Conservation (phyloP, 768 basidiomycete species). For the Xerocomus spinulosus region DNA sequence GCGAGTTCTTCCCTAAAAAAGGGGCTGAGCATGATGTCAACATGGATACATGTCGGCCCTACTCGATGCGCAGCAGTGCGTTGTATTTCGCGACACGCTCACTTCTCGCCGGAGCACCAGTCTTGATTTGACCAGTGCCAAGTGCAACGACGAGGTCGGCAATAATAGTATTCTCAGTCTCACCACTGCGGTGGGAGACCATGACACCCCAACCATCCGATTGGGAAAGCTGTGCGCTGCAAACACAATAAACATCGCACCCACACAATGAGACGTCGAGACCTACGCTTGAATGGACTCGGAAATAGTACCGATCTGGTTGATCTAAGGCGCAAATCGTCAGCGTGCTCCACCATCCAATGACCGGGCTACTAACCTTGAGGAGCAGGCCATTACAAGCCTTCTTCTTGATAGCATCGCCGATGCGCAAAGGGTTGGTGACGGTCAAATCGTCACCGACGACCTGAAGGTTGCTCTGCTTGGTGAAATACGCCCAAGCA, state of each 20-base stretch:
- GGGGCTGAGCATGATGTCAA: background rate
- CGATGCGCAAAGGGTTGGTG: constrained; percentile 95
- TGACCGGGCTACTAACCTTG: constrained; percentile 49
- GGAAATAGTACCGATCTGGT: constrained; percentile 98
- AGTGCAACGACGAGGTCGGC: constrained; percentile 94
- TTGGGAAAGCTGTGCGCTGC: constrained; percentile 89
- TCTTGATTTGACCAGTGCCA: constrained; percentile 94
- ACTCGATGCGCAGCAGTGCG: constrained; percentile 85
- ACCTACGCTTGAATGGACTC: constrained; percentile 98
- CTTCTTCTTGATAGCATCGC: constrained; percentile 99
- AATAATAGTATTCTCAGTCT: constrained; percentile 97
- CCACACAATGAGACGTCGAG: background rate
- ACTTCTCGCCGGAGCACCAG: constrained; percentile 91
- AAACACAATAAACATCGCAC: constrained; percentile 3
- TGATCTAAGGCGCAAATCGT: constrained; percentile 49
- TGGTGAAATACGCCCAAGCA: constrained; percentile 92
- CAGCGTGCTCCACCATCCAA: background rate
- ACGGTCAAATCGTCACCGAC: constrained; percentile 97
- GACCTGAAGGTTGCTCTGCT: constrained; percentile 75
- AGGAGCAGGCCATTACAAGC: constrained; percentile 97
- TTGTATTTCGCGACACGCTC: constrained; percentile 98
- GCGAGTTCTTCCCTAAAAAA: constrained; percentile 65
- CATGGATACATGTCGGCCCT: constrained; percentile 28
- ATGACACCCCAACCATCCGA: constrained; percentile 98
- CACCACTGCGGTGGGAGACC: constrained; percentile 98